phyloP scores from a whole-genome alignment of 768 basidiomycete species.

The Leccinum fibrillosum region DNA sequence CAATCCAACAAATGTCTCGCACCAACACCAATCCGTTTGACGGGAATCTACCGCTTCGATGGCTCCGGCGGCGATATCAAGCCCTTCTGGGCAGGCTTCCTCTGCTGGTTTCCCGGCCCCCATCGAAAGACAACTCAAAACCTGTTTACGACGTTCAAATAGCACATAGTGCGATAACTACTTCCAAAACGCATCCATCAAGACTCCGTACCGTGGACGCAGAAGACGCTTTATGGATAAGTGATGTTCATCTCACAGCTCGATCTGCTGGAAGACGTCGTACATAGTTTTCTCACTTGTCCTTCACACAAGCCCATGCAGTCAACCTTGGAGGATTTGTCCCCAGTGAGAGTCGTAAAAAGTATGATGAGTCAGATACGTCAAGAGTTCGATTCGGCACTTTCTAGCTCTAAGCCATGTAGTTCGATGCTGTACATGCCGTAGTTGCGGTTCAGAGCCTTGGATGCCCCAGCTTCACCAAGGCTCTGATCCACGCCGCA shows the following conservation, averaged over 20 bases:
- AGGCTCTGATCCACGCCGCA: slow-evolving; percentile 75
- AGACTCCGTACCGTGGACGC: slow-evolving; percentile 24
- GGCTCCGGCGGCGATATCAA: slow-evolving; percentile 52
- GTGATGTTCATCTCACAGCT: slow-evolving; percentile 3
- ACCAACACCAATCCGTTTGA: slow-evolving; percentile 15
- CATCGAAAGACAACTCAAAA: slow-evolving; percentile 1
- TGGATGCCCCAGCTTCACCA: slow-evolving; percentile 46
- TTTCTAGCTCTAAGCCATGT: slow-evolving; percentile 70
- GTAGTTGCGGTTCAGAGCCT: slow-evolving; percentile 68
- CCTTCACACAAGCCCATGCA: neutral
- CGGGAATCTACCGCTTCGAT: slow-evolving; percentile 21
- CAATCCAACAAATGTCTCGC: neutral
- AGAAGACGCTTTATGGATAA: slow-evolving; percentile 37
- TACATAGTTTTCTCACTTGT: neutral
- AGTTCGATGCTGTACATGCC: slow-evolving; percentile 89
- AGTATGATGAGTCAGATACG: slow-evolving; percentile 15
- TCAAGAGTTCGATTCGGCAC: slow-evolving; percentile 36
- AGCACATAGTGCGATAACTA: slow-evolving; percentile 29
- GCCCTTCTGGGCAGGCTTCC: slow-evolving; percentile 61
- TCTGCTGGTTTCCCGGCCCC: slow-evolving; percentile 38
- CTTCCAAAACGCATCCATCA: slow-evolving; percentile 12
- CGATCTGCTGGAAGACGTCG: slow-evolving; percentile 1
- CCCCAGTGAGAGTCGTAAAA: slow-evolving; percentile 3
- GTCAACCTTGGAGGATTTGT: neutral
- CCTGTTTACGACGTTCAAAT: slow-evolving; percentile 32